These are phyloP conservation scores for Gypsophila paniculata DNA, from an alignment of 179 eudicot genomes.

Conservation along the genomic window DNA sequence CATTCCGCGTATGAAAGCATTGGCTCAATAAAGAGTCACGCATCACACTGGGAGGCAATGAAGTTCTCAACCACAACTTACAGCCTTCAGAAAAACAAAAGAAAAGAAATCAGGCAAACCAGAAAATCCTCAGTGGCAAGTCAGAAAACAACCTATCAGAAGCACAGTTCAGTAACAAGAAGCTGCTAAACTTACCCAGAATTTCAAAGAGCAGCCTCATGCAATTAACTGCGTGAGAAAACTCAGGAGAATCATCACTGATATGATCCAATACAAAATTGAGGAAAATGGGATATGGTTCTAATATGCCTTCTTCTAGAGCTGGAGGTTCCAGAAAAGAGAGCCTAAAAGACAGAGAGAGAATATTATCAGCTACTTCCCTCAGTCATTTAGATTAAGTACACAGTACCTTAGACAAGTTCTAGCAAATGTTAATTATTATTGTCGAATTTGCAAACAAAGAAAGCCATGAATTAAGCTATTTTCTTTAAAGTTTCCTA, in stretches of 20 bases:
- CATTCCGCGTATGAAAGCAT: slow-evolving; percentile 90
- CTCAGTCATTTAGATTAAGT: no score
- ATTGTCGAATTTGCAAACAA: neutral
- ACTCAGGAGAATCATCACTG: slow-evolving; percentile 89
- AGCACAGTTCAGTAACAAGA: neutral
- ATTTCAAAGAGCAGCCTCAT: slow-evolving; percentile 81
- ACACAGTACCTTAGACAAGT: no score
- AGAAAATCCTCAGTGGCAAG: slow-evolving; percentile 16
- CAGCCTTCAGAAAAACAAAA: slow-evolving; percentile 46
- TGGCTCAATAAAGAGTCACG: slow-evolving; percentile 89
- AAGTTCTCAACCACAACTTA: slow-evolving; percentile 90
- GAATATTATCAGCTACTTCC: slow-evolving; percentile 22
- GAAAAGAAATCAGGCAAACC: no score
- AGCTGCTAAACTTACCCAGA: slow-evolving; percentile 54
- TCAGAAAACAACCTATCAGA: slow-evolving; percentile 9
- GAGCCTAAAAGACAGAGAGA: slow-evolving; percentile 49
- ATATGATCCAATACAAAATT: slow-evolving; percentile 91
- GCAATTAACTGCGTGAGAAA: slow-evolving; percentile 95
- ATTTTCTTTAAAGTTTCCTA: neutral
- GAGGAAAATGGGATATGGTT: slow-evolving; percentile 82
- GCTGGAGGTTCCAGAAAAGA: slow-evolving; percentile 93
- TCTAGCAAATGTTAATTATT: neutral
- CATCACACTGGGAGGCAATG: slow-evolving; percentile 91
- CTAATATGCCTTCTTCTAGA: slow-evolving; percentile 96
- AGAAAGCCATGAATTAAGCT: neutral